Evolutionary conservation across 2,329 filamentous ascomycete genomes (phyloP).

Genomic region (Lithohypha guttulata): DNA sequence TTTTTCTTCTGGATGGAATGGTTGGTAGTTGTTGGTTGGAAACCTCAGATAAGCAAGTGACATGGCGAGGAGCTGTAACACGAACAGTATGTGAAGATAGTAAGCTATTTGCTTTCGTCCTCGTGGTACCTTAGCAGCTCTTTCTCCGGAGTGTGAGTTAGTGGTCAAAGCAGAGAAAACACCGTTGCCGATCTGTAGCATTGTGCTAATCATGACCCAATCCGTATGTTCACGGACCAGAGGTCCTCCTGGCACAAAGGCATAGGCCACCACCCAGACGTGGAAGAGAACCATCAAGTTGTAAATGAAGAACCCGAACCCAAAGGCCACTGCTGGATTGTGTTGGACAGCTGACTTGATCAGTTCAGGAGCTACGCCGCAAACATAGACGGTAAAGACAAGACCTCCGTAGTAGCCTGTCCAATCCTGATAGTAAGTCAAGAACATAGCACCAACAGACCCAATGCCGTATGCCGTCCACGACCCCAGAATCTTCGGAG

Average conservation of each 20-base stretch:
- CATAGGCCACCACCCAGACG: slow-evolving; percentile 96
- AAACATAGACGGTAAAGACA: slow-evolving; percentile 63
- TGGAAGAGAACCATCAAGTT: slow-evolving; percentile 95
- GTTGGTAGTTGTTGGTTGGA: slow-evolving; percentile 80
- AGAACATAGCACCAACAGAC: slow-evolving; percentile 64
- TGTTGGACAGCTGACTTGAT: slow-evolving; percentile 66
- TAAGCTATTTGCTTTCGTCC: slow-evolving; percentile 49
- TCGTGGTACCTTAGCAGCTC: slow-evolving; percentile 28
- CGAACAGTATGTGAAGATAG: slow-evolving; percentile 60
- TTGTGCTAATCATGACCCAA: slow-evolving; percentile 82
- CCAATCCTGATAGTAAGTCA: slow-evolving; percentile 75
- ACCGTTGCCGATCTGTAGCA: slow-evolving; percentile 74
- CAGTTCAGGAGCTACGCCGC: slow-evolving; percentile 65
- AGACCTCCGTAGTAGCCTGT: slow-evolving; percentile 78
- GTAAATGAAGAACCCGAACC: slow-evolving; percentile 79
- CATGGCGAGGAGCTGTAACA: slow-evolving; percentile 69
- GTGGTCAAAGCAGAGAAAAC: slow-evolving; percentile 57
- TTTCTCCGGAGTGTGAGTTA: slow-evolving; percentile 32
- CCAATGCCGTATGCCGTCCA: slow-evolving; percentile 73
- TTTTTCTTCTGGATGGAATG: slow-evolving; percentile 80
- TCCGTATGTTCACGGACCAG: slow-evolving; percentile 89
- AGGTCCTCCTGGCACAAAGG: slow-evolving; percentile 89
- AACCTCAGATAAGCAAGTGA: slow-evolving; percentile 80
- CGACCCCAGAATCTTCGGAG: slow-evolving; percentile 58
- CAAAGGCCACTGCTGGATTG: slow-evolving; percentile 70